Base-by-base conservation (phyloP, 2,329 filamentous ascomycete genomes). In the Zasmidium citrigriseum region DNA sequence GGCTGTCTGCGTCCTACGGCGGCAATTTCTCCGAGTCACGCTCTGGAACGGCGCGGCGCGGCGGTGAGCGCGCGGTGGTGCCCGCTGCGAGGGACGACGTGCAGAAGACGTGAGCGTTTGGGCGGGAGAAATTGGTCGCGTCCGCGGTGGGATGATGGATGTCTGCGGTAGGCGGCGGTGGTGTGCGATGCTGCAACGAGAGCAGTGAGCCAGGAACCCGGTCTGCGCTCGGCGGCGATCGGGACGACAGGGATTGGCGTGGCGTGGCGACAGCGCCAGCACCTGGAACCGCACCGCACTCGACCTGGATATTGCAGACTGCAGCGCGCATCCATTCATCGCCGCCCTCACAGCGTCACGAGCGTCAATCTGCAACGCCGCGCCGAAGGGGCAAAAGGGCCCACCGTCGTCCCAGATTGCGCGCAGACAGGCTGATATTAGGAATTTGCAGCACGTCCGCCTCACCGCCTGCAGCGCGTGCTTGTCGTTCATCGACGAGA, bases 131-230 rank as follows among this genome's bases (percentile, higher is more conserved):
- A n/a, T n/a, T n/a, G n/a, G n/a, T n/a, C n/a, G n/a, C n/a, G n/a
- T n/a, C n/a, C n/a, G n/a, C n/a, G n/a, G n/a, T n/a, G n/a, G n/a
- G 34, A 7, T 34, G 27, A 34, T 34, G 27, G 27, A 34, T 34
- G 27, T 14, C 7, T 34, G n/a, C n/a, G n/a, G n/a, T n/a, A n/a
- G 27, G 27, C 27, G 7, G 27, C 27, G 27, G 27, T 34, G 27
- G 7, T 34, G 27, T 29, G 27, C 23, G 46, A 10, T 48, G 46
- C n/a, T 23, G 23, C 46, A n/a, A 18, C 4, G 47, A 5, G 47
- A 10, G 21, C 52, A 25, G 22, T 25, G 53, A 55, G 53, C 53
- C 53, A 45, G 49, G 53, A 45, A 44, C 53, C 53, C 46, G 53
- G 52, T 54, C 23, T 18, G 49, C 25, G 7, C 34, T 9, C 34